Conservation (phyloP, 768 basidiomycete genomes). For the Chiua virens region DNA sequence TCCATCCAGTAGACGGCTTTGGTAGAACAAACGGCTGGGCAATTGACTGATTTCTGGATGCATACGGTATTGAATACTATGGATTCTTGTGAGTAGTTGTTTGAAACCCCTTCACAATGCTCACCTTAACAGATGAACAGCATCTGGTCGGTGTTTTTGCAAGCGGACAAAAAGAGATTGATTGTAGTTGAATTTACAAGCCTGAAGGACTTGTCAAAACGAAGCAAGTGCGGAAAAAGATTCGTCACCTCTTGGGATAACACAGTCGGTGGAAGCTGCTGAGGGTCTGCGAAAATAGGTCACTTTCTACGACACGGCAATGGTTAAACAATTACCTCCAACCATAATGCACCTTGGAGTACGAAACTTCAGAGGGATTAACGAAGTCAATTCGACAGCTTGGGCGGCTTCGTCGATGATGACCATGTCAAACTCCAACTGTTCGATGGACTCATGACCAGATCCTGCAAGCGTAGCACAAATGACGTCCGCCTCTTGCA, state of each 20-base stretch:
- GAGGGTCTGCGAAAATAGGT: constrained; percentile 54
- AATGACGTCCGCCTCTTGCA: constrained; percentile 88
- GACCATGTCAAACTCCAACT: constrained; percentile 90
- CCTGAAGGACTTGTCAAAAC: constrained; percentile 39
- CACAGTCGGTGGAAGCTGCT: constrained; percentile 95
- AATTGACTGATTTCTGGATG: constrained; percentile 92
- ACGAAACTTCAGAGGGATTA: constrained; percentile 92
- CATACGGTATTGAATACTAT: constrained; percentile 99
- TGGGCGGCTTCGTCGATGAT: constrained; percentile 99
- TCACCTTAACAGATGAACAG: constrained; percentile 88
- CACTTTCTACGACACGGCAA: background rate
- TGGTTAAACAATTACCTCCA: constrained; percentile 53
- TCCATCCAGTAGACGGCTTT: constrained; percentile 77
- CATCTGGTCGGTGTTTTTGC: constrained; percentile 74
- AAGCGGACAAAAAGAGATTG: constrained; percentile 93
- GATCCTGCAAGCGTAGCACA: constrained; percentile 93
- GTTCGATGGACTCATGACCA: constrained; percentile 82
- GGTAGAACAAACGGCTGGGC: constrained; percentile 88
- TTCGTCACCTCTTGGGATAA: constrained; percentile 55
- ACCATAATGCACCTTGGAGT: constrained; percentile 88
- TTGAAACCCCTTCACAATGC: constrained; percentile 8
- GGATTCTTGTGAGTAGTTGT: background rate
- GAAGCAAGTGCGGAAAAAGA: constrained; percentile 26
- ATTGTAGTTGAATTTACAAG: constrained; percentile 73
- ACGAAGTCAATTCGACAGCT: constrained; percentile 89